These are phyloP conservation scores for Alternaria hordeiaustralica DNA, from an alignment of 2,329 filamentous ascomycete species.

Conservation along the genomic window DNA sequence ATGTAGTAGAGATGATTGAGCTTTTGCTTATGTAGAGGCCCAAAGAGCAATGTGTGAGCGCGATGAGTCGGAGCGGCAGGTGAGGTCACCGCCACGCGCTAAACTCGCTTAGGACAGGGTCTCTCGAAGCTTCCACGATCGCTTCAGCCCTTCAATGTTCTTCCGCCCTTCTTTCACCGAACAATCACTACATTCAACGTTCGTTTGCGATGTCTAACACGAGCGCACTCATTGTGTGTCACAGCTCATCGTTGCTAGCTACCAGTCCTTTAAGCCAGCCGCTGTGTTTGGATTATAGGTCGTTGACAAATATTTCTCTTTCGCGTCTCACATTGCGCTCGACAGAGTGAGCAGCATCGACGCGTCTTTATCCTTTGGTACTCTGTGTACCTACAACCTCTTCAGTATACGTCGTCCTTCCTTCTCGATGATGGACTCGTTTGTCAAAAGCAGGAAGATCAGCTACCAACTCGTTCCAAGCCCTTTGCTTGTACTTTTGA, in stretches of 20 bases:
- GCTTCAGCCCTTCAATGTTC: constrained; percentile 14
- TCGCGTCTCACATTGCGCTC: not conserved
- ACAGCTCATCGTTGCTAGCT: not conserved
- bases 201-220: constrained; percentile 8
- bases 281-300: not conserved
- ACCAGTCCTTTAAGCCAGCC: not conserved
- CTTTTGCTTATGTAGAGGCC: constrained; percentile 21
- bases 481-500: constrained; percentile 33
- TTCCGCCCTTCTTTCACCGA: constrained; percentile 16
- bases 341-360: not conserved
- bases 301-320: not conserved
- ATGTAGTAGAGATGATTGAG: constrained; percentile 2
- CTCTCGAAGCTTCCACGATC: constrained; percentile 28
- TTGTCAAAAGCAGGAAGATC: constrained; percentile 40
- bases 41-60: constrained; percentile 14
- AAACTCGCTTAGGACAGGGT: constrained; percentile 19
- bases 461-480: constrained; percentile 21
- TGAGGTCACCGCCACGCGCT: constrained; percentile 32
- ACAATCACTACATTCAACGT: not conserved
- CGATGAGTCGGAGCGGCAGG: constrained; percentile 26
- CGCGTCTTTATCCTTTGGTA: not conserved
- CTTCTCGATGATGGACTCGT: constrained; percentile 41
- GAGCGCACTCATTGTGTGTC: constrained; percentile 3
- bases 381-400: constrained; percentile 22
- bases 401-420: constrained; percentile 44